These are phyloP conservation scores for Entomortierella beljakovae DNA, from an alignment of 192 early-diverging fungal genomes.

Conservation along the genomic window DNA sequence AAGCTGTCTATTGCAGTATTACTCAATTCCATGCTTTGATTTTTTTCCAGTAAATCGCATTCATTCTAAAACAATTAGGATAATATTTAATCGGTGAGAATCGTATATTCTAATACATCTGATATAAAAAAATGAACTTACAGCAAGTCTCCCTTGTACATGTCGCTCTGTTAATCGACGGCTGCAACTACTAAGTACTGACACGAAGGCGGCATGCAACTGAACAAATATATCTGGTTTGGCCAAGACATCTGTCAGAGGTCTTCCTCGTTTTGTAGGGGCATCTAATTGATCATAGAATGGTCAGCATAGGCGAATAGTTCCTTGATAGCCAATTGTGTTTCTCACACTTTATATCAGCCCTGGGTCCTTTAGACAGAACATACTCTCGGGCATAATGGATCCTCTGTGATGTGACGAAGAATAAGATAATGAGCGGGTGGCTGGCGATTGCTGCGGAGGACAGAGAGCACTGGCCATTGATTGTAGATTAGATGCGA, in stretches of 20 bases:
- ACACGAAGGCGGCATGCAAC: constrained; percentile 71
- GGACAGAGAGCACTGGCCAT: constrained; percentile 38
- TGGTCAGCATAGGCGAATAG: not conserved
- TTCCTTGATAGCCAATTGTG: not conserved
- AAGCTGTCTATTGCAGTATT: not conserved
- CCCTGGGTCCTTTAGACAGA: not conserved
- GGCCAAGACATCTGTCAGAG: constrained; percentile 28
- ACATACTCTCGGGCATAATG: constrained; percentile 53
- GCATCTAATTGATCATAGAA: constrained; percentile 12
- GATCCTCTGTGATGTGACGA: constrained; percentile 49
- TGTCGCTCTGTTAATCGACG: constrained; percentile 62
- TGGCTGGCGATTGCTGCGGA: constrained; percentile 40
- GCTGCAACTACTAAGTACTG: constrained; percentile 67
- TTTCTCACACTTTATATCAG: not conserved
- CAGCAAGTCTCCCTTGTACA: constrained; percentile 61
- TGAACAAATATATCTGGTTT: constrained; percentile 70
- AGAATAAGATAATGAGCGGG: constrained; percentile 43
- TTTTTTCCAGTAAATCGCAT: constrained; percentile 5
- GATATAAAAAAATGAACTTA: too few species aligned
- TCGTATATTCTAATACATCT: too few species aligned
- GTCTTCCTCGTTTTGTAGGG: constrained; percentile 37
- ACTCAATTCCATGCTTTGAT: constrained; percentile 3
- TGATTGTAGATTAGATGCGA: constrained; percentile 63
- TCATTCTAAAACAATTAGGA: constrained; percentile 9
- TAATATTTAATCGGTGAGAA: too few species aligned